These are phyloP conservation scores for Chrysopogon serrulatus DNA, from an alignment of 176 grass and related monocot genomes.

Conservation along the genomic window DNA sequence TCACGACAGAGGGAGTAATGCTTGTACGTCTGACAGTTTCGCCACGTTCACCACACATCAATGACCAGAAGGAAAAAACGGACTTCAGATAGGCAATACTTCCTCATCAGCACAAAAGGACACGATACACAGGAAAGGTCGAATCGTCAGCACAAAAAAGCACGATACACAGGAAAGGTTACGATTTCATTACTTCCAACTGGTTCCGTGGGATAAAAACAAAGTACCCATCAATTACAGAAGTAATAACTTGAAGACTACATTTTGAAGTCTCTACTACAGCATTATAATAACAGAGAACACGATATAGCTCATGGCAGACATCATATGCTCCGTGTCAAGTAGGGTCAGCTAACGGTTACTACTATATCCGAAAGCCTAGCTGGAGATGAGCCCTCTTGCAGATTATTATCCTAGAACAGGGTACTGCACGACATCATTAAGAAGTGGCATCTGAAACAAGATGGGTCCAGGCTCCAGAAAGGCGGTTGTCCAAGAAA, in stretches of 20 bases:
- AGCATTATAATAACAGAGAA: neutral
- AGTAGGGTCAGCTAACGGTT: constrained; percentile 40
- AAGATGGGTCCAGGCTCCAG: constrained; percentile 32
- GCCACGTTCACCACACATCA: neutral
- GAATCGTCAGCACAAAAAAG: neutral
- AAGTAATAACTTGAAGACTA: constrained; percentile 18
- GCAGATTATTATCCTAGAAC: constrained; percentile 31
- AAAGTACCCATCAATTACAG: constrained; percentile 17
- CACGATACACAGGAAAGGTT: neutral
- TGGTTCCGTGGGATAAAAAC: constrained; percentile 14
- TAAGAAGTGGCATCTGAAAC: constrained; percentile 27
- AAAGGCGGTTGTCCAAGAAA: constrained; percentile 30
- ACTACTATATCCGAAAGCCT: constrained; percentile 44
- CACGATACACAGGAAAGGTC: no score
- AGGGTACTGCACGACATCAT: constrained; percentile 34
- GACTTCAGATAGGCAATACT: neutral
- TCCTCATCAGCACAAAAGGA: neutral
- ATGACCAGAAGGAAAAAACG: neutral
- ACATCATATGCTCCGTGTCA: constrained; percentile 22
- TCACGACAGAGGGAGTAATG: no score
- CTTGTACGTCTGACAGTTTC: neutral
- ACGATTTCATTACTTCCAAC: constrained; percentile 12
- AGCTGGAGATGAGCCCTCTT: constrained; percentile 11
- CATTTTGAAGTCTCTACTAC: constrained; percentile 20
- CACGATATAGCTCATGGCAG: constrained; percentile 14